Evolutionary conservation across 139 green algal species (phyloP).

Genomic region (Chlorella sp.): DNA sequence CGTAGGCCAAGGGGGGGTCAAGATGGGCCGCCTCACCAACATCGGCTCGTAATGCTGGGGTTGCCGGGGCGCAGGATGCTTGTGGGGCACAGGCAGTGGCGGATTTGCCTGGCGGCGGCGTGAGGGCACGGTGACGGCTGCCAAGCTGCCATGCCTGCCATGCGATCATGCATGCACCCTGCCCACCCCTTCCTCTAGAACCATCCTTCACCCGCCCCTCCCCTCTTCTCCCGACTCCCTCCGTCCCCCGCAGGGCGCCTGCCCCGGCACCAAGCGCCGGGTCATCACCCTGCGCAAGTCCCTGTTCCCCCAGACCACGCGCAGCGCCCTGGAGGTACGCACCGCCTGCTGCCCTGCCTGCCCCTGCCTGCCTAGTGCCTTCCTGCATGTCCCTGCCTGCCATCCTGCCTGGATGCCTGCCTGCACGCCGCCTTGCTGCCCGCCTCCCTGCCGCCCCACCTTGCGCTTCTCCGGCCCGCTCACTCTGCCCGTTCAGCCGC

Average conservation of each 20-base stretch:
- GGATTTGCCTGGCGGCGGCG: no score
- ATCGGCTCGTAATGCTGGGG: no score
- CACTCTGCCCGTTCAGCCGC: no score
- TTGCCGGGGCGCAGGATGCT: no score
- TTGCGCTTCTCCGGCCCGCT: no score
- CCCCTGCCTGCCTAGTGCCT: neutral
- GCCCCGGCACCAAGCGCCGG: slow-evolving; percentile 95
- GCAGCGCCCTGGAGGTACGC: slow-evolving; percentile 86
- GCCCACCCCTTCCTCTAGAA: no score
- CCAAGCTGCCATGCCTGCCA: no score
- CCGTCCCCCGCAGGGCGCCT: slow-evolving; percentile 61
- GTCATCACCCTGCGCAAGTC: slow-evolving; percentile 95
- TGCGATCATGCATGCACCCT: neutral
- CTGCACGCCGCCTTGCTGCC: neutral
- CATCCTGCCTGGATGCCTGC: neutral
- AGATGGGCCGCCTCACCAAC: no score
- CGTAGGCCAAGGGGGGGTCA: no score
- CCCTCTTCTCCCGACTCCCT: neutral
- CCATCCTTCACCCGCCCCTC: neutral
- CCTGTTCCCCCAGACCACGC: slow-evolving; percentile 92
- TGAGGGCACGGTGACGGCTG: no score
- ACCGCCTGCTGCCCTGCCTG: neutral
- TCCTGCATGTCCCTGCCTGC: neutral
- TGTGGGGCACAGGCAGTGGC: no score
- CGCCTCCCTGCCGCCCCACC: neutral